A percentile compares a stretch with the other conserved stretches of the same genome.
Evolutionary conservation across 345 rosid species (phyloP).

Genomic region (Eutrema yunnanense): DNA sequence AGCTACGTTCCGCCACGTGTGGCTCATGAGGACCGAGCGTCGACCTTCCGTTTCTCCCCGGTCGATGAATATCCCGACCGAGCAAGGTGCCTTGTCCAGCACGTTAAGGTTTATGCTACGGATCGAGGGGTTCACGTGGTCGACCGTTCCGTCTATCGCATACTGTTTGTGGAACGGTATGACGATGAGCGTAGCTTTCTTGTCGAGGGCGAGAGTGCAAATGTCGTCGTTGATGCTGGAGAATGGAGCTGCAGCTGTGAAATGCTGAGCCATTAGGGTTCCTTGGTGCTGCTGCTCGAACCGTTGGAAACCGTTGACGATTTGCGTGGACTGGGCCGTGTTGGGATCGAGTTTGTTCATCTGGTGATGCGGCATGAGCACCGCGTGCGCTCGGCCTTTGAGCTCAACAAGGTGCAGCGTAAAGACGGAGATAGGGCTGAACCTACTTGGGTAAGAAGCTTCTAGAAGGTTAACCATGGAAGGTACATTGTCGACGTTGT

Average conservation of each 20-base stretch:
- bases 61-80: constrained; percentile 44
- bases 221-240: constrained; percentile 50
- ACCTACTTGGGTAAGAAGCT: constrained; percentile 25
- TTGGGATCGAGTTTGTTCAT: constrained; percentile 34
- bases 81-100: constrained; percentile 47
- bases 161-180: constrained; percentile 50
- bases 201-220: constrained; percentile 52
- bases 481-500: constrained; percentile 31
- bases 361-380: constrained; percentile 30
- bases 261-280: constrained; percentile 35
- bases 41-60: constrained; percentile 22
- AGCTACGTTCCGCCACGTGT: constrained; percentile 22
- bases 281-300: constrained; percentile 35
- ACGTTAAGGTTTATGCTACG: constrained; percentile 42
- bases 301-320: constrained; percentile 36
- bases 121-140: constrained; percentile 16
- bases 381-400: constrained; percentile 30
- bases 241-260: constrained; percentile 48
- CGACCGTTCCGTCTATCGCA: constrained; percentile 34
- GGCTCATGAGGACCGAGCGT: background rate
- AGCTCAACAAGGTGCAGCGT: constrained; percentile 32
- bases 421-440: constrained; percentile 28
- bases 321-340: constrained; percentile 25
- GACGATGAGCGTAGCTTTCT: constrained; percentile 41
- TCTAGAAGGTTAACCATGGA: constrained; percentile 30